phyloP scores from a whole-genome alignment of 805 yeast genomes.

The Saturnispora gosingensis region DNA sequence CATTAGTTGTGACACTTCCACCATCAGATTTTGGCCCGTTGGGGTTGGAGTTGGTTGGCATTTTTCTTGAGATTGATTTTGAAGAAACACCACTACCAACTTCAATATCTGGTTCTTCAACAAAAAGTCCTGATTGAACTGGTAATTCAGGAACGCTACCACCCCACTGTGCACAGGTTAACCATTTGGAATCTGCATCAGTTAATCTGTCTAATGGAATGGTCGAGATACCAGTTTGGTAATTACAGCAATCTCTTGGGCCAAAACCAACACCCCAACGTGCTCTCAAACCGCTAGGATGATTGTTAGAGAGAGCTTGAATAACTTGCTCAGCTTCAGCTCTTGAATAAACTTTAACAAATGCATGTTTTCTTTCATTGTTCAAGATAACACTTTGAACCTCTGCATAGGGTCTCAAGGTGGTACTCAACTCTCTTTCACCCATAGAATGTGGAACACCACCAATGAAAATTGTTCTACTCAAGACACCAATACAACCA shows the following conservation, averaged over 20 bases:
- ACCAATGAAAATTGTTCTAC: constrained; percentile 89
- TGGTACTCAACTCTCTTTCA: constrained; percentile 58
- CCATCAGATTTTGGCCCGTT: constrained; percentile 74
- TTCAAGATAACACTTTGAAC: constrained; percentile 87
- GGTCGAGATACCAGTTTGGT: constrained; percentile 79
- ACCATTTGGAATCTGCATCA: constrained; percentile 91
- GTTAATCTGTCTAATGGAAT: constrained; percentile 84
- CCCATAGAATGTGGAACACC: constrained; percentile 83
- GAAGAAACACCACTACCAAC: constrained; percentile 91
- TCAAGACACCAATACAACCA: constrained; percentile 71
- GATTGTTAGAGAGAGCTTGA: constrained; percentile 52
- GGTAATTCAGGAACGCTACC: constrained; percentile 84
- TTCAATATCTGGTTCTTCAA: constrained; percentile 97
- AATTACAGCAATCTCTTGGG: constrained; percentile 96
- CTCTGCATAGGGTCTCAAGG: constrained; percentile 77
- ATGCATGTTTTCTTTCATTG: constrained; percentile 88
- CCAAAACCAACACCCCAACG: constrained; percentile 99
- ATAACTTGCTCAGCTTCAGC: constrained; percentile 83
- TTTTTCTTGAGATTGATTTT: constrained; percentile 80
- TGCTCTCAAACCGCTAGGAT: constrained; percentile 64
- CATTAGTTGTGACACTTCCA: background rate
- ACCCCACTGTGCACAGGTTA: constrained; percentile 87
- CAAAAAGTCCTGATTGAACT: constrained; percentile 64
- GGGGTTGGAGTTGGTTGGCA: constrained; percentile 84
- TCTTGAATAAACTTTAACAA: constrained; percentile 88